Base-by-base conservation (phyloP, 1,284 basidiomycete genomes). In the Sanghuangporus baumii region DNA sequence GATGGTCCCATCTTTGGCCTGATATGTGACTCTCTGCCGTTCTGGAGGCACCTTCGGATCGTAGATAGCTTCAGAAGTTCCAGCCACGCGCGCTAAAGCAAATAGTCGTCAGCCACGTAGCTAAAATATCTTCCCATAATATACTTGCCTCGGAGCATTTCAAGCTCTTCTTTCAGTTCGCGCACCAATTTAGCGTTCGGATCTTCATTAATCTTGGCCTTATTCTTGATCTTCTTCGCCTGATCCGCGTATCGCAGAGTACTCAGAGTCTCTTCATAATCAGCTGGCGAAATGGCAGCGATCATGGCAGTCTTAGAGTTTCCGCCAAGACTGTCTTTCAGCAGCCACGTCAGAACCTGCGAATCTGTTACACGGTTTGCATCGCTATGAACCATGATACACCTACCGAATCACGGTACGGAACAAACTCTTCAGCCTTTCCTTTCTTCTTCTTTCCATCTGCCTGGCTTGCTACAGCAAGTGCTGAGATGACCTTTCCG, bases 141-240 rank as follows among this genome's bases (percentile, higher is more conserved):
- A 55, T 57, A 69, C 82, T 68, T 74, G 91, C 92, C 84, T 79
- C 90, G 80, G 57, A 93, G 85, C 80, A 90, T 81, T 74, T 97
- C 94, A 54, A 99, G 80, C 76, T 99, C 97, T 78, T 98, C 96
- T 76, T 98, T 98, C 73, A 98, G 89, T 76, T 98, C 96, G 58
- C 96, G 91, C 61, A 98, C 96, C 62, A 98, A 88, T 79, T 94
- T 98, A 72, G 96, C 96, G 71, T 98, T 99, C 18, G 97, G 96
- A 81, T 99, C 96, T 76, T 99, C 96, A 75, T 99, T 99, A 69
- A 99, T 93, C 58, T 98, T 87, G 16, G 96, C 96, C 80, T 98
- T 97, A 76, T 98, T 99, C 87, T 96, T 97, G 80, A 99, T 99
- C 86, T 96, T 97, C 88, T 99, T 99, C 31, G 96, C 96, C 73